Evolutionary conservation across 2,329 filamentous ascomycete species (phyloP).

Genomic region (Exophiala dermatitidis): DNA sequence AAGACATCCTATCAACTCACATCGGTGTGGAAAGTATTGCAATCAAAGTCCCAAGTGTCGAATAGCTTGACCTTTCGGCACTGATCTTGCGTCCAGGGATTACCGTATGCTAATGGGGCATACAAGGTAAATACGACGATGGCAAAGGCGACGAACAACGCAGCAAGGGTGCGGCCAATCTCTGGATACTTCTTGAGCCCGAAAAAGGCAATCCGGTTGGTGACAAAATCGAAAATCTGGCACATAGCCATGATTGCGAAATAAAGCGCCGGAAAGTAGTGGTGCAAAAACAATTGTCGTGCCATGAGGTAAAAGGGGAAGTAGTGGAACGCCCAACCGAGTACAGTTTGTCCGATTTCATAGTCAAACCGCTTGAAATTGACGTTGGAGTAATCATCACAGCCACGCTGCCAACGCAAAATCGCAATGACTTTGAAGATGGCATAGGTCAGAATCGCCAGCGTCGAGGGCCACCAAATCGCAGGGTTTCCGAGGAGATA

Average conservation of each 20-base stretch:
- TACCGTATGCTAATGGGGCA: slow-evolving; percentile 84
- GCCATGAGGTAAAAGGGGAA: slow-evolving; percentile 99
- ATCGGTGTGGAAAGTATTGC: slow-evolving; percentile 79
- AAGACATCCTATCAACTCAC: slow-evolving; percentile 54
- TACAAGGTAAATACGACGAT: slow-evolving; percentile 76
- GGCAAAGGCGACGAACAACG: slow-evolving; percentile 66
- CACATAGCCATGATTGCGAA: slow-evolving; percentile 86
- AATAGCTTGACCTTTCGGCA: slow-evolving; percentile 85
- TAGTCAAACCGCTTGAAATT: slow-evolving; percentile 97
- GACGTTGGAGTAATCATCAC: slow-evolving; percentile 70
- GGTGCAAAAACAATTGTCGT: slow-evolving; percentile 94
- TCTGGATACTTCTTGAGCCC: slow-evolving; percentile 62
- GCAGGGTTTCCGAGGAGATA: slow-evolving; percentile 93
- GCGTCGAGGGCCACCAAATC: slow-evolving; percentile 86
- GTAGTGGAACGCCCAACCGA: slow-evolving; percentile 97
- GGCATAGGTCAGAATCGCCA: slow-evolving; percentile 67
- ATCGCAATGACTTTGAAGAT: slow-evolving; percentile 81
- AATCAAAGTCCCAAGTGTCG: slow-evolving; percentile 92
- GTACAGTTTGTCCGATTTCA: slow-evolving; percentile 79
- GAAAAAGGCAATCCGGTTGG: slow-evolving; percentile 62
- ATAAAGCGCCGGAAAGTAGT: slow-evolving; percentile 95
- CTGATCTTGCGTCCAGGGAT: slow-evolving; percentile 81
- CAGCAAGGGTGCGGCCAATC: slow-evolving; percentile 66
- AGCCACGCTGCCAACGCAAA: slow-evolving; percentile 91
- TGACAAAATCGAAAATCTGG: slow-evolving; percentile 80